These are phyloP conservation scores for Euphorbia tirucalli DNA, from an alignment of 345 rosid species.

Conservation along the genomic window DNA sequence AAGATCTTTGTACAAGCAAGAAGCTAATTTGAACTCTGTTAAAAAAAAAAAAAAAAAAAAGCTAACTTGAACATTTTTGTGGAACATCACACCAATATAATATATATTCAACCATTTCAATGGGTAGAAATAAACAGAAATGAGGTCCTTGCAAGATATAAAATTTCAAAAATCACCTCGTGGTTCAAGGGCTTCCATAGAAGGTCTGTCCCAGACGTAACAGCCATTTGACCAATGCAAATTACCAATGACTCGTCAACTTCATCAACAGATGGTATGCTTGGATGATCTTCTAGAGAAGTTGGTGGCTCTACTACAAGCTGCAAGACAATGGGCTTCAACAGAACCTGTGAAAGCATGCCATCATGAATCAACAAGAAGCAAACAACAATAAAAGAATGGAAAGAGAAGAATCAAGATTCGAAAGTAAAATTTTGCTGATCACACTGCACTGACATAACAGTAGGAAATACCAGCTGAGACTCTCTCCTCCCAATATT, in stretches of 20 bases:
- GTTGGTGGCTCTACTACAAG: conserved; percentile 63
- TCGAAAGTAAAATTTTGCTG: not conserved
- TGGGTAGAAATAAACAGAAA: not conserved
- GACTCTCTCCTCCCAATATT: not conserved
- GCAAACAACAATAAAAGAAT: conserved; percentile 9
- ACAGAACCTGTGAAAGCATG: conserved; percentile 56
- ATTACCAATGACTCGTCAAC: conserved; percentile 67
- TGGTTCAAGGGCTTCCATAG: conserved; percentile 90
- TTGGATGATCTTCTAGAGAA: conserved; percentile 47
- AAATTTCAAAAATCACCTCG: conserved; percentile 52
- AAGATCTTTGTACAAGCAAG: too few relatives aligned
- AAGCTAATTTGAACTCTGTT: too few relatives aligned
- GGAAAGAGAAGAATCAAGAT: not conserved
- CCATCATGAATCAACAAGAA: conserved; percentile 2
- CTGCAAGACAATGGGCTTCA: conserved; percentile 82
- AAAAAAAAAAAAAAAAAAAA: too few relatives aligned
- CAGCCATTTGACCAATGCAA: conserved; percentile 95
- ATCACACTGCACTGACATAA: not conserved
- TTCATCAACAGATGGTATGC: conserved; percentile 61
- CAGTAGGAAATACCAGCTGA: not conserved
- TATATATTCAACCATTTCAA: conserved; percentile 1
- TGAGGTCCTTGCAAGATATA: not conserved
- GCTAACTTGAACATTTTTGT: not conserved
- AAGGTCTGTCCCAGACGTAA: conserved; percentile 80
- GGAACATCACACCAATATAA: not conserved